These are phyloP conservation scores for Cladosporium sp. DNA, from an alignment of 2,329 filamentous ascomycete genomes.

Conservation along the genomic window DNA sequence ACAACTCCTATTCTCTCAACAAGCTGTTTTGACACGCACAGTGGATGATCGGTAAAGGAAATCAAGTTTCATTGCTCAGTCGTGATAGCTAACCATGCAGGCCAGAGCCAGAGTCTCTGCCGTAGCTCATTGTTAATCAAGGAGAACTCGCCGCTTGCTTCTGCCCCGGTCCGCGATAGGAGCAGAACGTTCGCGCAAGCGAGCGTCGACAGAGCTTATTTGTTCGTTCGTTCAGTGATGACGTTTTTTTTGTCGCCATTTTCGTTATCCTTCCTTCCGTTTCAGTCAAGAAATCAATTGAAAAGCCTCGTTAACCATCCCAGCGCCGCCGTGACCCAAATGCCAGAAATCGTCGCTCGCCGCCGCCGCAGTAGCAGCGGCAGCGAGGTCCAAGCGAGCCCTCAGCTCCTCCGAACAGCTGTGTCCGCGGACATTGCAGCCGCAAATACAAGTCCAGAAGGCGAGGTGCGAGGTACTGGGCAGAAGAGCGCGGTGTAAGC, in stretches of 20 bases:
- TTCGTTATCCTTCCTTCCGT: background rate
- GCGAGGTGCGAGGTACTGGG: slow-evolving; percentile 1
- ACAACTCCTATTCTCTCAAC: no score
- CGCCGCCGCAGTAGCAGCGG: background rate
- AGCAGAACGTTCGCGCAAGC: no score
- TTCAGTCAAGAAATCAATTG: background rate
- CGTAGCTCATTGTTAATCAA: no score
- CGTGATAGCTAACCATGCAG: no score
- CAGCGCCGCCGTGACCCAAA: background rate
- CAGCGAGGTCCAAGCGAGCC: background rate
- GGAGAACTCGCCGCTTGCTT: no score
- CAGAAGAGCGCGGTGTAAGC: background rate
- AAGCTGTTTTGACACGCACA: no score
- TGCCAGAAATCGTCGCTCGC: background rate
- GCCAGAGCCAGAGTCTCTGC: no score
- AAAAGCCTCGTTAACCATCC: background rate
- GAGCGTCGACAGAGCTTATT: no score
- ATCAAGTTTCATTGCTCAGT: no score
- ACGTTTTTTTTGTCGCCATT: background rate
- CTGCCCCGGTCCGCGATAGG: no score
- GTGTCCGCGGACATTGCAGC: slow-evolving; percentile 16
- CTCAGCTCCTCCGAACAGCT: slow-evolving; percentile 14
- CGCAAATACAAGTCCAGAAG: slow-evolving; percentile 24
- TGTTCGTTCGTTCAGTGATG: background rate
- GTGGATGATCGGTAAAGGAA: no score